Conservation (phyloP, 202 grass and related monocot species). For the Setaria viridis region DNA sequence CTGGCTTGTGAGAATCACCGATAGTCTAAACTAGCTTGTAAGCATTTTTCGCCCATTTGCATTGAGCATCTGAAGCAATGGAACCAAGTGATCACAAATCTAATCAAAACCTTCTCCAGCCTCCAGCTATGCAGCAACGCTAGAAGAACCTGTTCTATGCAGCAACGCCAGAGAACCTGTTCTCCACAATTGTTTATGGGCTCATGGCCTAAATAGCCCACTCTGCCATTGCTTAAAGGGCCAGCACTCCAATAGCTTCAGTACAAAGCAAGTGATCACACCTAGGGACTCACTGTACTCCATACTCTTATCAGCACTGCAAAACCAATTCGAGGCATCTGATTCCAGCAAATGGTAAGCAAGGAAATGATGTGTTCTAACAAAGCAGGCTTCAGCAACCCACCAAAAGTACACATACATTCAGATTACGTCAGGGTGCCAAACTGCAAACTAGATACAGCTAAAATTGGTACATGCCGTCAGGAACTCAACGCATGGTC, state of each 20-base stretch:
- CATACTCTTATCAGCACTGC: background rate
- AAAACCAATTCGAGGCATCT: background rate
- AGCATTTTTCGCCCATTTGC: background rate
- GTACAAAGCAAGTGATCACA: constrained; percentile 23
- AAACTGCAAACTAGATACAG: constrained; percentile 35
- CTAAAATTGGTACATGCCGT: constrained; percentile 31
- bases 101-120: background rate
- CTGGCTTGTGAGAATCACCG: background rate
- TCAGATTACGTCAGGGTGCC: background rate
- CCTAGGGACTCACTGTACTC: background rate
- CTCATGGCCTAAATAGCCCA: background rate
- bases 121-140: background rate
- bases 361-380: background rate
- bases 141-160: no score
- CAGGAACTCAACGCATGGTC: constrained; percentile 4
- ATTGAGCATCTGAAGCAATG: background rate
- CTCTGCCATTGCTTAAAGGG: background rate
- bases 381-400: background rate
- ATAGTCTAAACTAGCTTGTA: background rate
- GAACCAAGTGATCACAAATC: background rate
- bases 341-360: constrained; percentile 23
- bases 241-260: constrained; percentile 3
- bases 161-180: no score
- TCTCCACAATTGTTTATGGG: background rate
- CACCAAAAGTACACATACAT: constrained; percentile 1